These are phyloP conservation scores for Geum urbanum DNA, from an alignment of 306 rosid genomes.

Conservation along the genomic window DNA sequence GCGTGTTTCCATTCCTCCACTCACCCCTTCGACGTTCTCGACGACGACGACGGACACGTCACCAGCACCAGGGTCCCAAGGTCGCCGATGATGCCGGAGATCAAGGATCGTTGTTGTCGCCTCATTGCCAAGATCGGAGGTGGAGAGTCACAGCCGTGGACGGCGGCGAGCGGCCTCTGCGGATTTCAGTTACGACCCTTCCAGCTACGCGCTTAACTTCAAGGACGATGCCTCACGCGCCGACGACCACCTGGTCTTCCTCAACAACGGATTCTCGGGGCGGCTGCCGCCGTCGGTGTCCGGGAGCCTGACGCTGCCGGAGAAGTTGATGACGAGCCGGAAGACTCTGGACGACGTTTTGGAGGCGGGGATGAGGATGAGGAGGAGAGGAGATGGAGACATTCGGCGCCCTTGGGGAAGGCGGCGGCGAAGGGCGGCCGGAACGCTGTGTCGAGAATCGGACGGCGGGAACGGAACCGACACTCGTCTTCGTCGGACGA, in stretches of 20 bases:
- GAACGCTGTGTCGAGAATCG: not conserved
- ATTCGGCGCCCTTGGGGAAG: not conserved
- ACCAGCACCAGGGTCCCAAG: constrained; percentile 7
- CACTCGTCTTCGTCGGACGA: constrained; percentile 24
- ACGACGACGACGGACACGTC: not conserved
- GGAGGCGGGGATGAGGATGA: not conserved
- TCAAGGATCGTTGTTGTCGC: constrained; percentile 15
- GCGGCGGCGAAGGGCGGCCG: not conserved
- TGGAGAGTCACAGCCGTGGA: not conserved
- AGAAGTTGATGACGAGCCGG: not conserved
- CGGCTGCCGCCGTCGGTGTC: not conserved
- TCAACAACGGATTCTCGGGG: not conserved
- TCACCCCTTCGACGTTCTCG: constrained; percentile 18
- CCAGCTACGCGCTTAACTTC: constrained; percentile 22
- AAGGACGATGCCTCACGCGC: constrained; percentile 1
- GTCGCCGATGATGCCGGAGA: constrained; percentile 31
- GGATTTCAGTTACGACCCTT: constrained; percentile 18
- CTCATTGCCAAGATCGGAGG: constrained; percentile 11
- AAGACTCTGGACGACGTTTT: not conserved
- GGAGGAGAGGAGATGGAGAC: not conserved
- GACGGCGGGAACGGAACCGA: constrained; percentile 5
- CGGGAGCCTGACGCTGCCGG: not conserved
- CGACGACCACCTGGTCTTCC: not conserved
- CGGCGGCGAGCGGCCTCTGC: constrained; percentile 11
- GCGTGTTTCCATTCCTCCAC: constrained; percentile 25